Evolutionary conservation across 495 filamentous ascomycete genomes (phyloP), one percentile per base, ranked within the genome.

Genomic region (Daldinia loculata): DNA sequence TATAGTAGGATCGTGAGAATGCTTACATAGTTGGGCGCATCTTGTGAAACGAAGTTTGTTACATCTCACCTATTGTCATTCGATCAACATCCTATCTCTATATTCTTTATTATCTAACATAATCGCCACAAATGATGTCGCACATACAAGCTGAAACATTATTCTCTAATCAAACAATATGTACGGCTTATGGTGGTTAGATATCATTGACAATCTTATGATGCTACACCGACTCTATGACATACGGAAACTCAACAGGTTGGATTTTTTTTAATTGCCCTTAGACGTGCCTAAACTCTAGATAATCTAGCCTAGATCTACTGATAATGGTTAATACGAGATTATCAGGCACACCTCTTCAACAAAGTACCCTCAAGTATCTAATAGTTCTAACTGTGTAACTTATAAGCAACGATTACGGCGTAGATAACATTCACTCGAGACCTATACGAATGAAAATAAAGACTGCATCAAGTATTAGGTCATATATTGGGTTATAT

Each of bases 181-280:
- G 12, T 55, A 19, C 36, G 52, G 52, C 30, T 56, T 56, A 56
- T 19, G 52, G 52, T 56, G 52, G 52, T 34, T 34, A 56, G 52
- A 56, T 34, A 17, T 22, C 52, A 19, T n/a, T 22, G 30, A 36
- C 52, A 0, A 56, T 32, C 27, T 30, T 34, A 56, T 56, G 27
- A 34, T 56, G 7, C 52, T 53, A 55, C 26, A 55, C 29, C 51
- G 52, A 30, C 29, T 56, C 0, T 19, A 34, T 12, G 52, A 34
- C 52, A 19, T 4, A 34, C 30, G 12, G 30, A 15, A 56, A 48
- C 43, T 24, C 19, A 22, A 22, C 17, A 22, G 4, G 43, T 12
- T 48, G 4, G 17, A 48, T 4, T 3, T 0, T 14, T 1, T 22
- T 22, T 48, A 1, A 11, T 48, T 12, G 12, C 43, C 43, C 43